Evolutionary conservation across 352 stramenopile genomes (phyloP), one percentile per base, ranked within the genome.

Genomic region (Globisporangium paroecandrum): DNA sequence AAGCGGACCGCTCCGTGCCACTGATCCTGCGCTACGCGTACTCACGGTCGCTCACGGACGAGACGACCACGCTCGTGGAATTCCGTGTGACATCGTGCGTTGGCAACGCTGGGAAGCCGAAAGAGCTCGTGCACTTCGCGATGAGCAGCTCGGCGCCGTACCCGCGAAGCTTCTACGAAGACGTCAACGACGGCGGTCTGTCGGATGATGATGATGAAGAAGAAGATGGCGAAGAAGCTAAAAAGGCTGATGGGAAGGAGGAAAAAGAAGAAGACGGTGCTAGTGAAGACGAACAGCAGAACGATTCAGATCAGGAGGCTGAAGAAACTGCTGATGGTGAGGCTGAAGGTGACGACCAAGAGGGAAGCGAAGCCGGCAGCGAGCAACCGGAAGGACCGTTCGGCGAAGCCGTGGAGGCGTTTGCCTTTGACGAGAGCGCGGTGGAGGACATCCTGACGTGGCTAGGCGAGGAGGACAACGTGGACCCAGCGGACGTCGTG

Each of bases 81-180:
- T 89, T 87, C 56, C 72, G 72, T 0, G 72, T 90, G 55, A 64
- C 72, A 1, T 72, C 73, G 25, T 69, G 73, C 8, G 71, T 90
- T 20, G 82, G 81, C 29, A 70, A 79, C 15, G 68, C 81, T 34
- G 66, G 46, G 4, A 71, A 65, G 46, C 69, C 79, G 8, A 77
- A 73, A 64, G 74, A 89, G 64, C 68, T 93, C 27, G 75, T 93
- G 68, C 69, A 78, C 69, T 90, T 86, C 69, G 78, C 77, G n/a
- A 69, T 93, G 64, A 75, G 69, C 12, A 84, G 79, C 56, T 68
- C 84, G 18, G 61, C 77, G 27, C 22, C 58, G n/a, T 93, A 93
- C 62, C 85, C 85, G 8, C 83, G 79, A 24, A 90, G 82, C 63
- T 90, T 89, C 72, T 93, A 93, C 67, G 83, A 93, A 47, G 76